Conservation (phyloP, 192 early-diverging fungal genomes). For the Phlyctochytrium bullatum region DNA sequence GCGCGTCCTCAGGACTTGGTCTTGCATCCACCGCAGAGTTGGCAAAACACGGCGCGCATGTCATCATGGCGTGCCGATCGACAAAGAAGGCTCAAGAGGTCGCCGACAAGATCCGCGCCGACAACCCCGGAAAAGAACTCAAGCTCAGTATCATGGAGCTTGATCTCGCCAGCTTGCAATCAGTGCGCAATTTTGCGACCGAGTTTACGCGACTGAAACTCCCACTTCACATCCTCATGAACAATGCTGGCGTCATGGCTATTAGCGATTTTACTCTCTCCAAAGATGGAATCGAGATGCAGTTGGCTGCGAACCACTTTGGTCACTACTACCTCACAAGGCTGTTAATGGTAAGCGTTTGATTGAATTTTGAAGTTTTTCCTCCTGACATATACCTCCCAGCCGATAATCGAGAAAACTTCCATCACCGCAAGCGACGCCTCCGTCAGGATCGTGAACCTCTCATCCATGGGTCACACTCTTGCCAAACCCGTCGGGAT, state of each 20-base stretch:
- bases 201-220: constrained; percentile 21
- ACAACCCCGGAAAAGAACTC: constrained; percentile 6
- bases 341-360: too few relatives aligned
- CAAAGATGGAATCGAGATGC: constrained; percentile 25
- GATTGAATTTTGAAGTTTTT: constrained; percentile 23
- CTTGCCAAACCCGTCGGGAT: constrained; percentile 37
- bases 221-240: constrained; percentile 28
- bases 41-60: neutral
- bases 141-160: constrained; percentile 20
- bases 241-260: constrained; percentile 57
- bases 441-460: constrained; percentile 41
- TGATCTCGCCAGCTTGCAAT: constrained; percentile 31
- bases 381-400: constrained; percentile 31
- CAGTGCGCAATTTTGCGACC: constrained; percentile 35
- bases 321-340: constrained; percentile 32
- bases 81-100: constrained; percentile 20
- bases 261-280: constrained; percentile 31
- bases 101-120: constrained; percentile 17
- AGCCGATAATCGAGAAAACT: constrained; percentile 27
- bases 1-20: constrained; percentile 19
- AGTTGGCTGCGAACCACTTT: constrained; percentile 44
- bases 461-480: constrained; percentile 39
- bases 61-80: constrained; percentile 16
- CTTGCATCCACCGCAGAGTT: neutral
- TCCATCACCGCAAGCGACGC: constrained; percentile 17